Percentiles rank a stretch among this genome's conserved stretches.
Evolutionary conservation across 202 grass and related monocot species (phyloP).

Genomic region (Sporobolus alterniflorus): DNA sequence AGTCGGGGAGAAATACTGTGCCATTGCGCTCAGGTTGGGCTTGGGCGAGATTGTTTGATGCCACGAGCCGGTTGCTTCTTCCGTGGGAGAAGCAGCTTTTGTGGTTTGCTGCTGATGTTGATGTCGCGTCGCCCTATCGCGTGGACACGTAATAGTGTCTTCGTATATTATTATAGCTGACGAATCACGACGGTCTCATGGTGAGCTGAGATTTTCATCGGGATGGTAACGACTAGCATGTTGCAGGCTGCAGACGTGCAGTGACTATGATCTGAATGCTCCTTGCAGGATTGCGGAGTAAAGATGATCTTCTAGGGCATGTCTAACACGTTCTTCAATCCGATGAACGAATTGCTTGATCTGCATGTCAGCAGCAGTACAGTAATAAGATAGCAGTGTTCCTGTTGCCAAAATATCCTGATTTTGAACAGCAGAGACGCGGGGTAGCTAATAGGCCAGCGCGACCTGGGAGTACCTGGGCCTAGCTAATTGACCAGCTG

Average conservation of each 20-base stretch:
- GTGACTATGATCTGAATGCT: not conserved
- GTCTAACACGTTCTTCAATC: not conserved
- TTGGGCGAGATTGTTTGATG: not conserved
- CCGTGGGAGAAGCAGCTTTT: not conserved
- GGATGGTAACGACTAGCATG: not conserved
- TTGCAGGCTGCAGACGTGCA: not conserved
- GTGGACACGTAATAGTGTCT: not conserved
- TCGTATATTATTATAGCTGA: not conserved
- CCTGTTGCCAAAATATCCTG: not conserved
- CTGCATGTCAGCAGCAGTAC: not conserved
- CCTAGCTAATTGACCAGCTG: not conserved
- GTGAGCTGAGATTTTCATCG: not conserved
- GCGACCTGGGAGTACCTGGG: not conserved
- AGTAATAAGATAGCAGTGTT: not conserved
- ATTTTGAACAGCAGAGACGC: not conserved
- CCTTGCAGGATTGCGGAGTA: not conserved
- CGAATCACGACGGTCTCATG: too few species aligned
- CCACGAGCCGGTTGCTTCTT: slow-evolving; percentile 1
- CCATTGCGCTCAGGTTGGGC: too few species aligned
- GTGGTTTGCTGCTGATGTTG: not conserved
- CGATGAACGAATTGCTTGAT: not conserved
- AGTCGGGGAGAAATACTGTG: slow-evolving; percentile 65
- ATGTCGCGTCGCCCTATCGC: not conserved
- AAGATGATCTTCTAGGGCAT: not conserved
- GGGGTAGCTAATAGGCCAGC: too few species aligned